Evolutionary conservation across 495 filamentous ascomycete species (phyloP), one percentile per base, ranked within the genome.

Genomic region (Diplogelasinospora grovesii): DNA sequence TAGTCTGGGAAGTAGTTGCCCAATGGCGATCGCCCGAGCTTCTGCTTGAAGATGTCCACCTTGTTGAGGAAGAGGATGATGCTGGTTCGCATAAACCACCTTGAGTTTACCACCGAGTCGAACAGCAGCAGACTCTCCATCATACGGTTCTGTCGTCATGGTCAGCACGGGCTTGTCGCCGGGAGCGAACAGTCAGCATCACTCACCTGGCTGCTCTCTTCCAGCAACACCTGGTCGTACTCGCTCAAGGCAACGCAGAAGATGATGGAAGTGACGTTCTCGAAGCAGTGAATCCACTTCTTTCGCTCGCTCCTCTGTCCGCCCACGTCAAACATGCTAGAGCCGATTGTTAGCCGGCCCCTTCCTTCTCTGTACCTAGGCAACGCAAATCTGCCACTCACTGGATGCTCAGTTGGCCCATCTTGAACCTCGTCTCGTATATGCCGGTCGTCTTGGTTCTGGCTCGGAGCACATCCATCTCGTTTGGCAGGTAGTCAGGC

Each of bases 261-360:
- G 53, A 98, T 97, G 63, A 98, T 98, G n/a, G 92, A 98, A 8
- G 92, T 98, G 49, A 98, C 92, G 49, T 96, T 95, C 61, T 98
- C 92, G 60, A 98, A 98, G 70, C 92, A 98, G 66, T 98, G 92
- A 54, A 98, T 98, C 92, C 92, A 98, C 66, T 98, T 98, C 68
- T 98, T 98, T 39, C 92, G 79, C 61, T 98, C 92, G 61, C 89
- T 95, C 50, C 92, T 72, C 67, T 98, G 92, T 22, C 92, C 92
- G 43, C 92, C 92, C 15, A 98, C 92, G 61, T 98, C 92, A 59
- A 98, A 98, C 92, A 98, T 98, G 71, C 89, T 95, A 48, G 36
- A 52, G 34, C 8, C 23, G 44, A 1, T 19, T 14, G 41, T 70
- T 32, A 54, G 48, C 20, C 22, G 9, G 13, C 11, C 18, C 6